Conservation (phyloP, 176 grass and related monocot species). For the Aegilops speltoides region DNA sequence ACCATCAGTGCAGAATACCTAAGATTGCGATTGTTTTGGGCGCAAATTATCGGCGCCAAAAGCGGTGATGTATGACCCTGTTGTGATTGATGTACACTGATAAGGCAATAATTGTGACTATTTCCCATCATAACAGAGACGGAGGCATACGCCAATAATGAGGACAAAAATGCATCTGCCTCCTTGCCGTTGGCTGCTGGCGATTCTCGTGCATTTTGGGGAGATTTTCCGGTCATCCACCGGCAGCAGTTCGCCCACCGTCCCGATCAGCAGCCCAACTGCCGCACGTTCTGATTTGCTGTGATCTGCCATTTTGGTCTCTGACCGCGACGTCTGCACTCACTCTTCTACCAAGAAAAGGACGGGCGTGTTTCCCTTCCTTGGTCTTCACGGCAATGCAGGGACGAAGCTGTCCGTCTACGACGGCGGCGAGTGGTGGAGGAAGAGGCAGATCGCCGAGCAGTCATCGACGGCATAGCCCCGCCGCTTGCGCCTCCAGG, state of each 20-base stretch:
- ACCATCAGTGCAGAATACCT: not conserved
- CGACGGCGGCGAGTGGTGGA: conserved; percentile 47
- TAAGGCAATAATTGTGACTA: not conserved
- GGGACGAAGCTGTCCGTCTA: not conserved
- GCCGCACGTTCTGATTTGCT: conserved; percentile 22
- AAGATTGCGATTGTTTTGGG: not conserved
- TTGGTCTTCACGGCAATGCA: not conserved
- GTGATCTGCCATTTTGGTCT: not conserved
- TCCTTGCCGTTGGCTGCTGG: conserved; percentile 6
- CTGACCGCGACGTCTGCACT: conserved; percentile 6
- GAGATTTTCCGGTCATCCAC: conserved; percentile 26
- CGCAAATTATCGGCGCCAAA: not conserved
- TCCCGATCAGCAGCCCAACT: conserved; percentile 17
- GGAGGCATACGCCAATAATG: conserved; percentile 18
- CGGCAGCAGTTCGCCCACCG: conserved; percentile 5
- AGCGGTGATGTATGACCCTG: not conserved
- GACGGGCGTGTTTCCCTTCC: not conserved
- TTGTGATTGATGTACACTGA: conserved; percentile 22
- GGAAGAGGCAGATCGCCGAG: conserved; percentile 92
- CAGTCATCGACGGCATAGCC: conserved; percentile 89
- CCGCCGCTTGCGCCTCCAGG: conserved; percentile 64
- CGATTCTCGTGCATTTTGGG: conserved; percentile 21
- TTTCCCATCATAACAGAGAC: not conserved
- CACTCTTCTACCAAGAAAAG: not conserved
- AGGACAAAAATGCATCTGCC: conserved; percentile 26